phyloP scores from a whole-genome alignment of 306 rosid genomes.

The Neltuma alba region DNA sequence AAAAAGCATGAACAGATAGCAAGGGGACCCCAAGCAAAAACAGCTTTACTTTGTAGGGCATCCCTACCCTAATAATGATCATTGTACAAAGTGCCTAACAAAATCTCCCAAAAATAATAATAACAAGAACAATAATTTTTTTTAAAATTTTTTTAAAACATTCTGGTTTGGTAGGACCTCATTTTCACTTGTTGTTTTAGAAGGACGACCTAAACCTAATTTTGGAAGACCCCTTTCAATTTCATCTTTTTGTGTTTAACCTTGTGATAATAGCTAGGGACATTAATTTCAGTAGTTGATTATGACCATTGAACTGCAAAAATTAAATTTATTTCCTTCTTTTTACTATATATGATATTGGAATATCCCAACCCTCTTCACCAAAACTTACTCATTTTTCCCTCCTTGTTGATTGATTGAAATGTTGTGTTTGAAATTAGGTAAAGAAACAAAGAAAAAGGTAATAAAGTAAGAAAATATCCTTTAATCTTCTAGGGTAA shows the following conservation, averaged over 20 bases:
- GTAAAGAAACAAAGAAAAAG: neutral
- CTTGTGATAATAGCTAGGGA: constrained; percentile 11
- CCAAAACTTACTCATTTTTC: constrained; percentile 19
- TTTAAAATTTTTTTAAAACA: constrained; percentile 3
- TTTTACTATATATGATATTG: constrained; percentile 26
- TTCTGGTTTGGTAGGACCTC: constrained; percentile 46
- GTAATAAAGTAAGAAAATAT: neutral
- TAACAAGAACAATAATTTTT: neutral
- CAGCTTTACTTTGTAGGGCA: constrained; percentile 47
- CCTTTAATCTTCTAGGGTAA: neutral
- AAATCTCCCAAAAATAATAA: constrained; percentile 6
- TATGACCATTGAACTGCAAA: constrained; percentile 43
- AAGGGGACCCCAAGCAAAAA: constrained; percentile 42
- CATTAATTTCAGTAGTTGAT: constrained; percentile 42
- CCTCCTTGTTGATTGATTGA: constrained; percentile 15
- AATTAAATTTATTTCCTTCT: constrained; percentile 4
- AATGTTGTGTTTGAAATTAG: neutral
- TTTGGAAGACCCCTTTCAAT: constrained; percentile 4
- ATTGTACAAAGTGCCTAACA: constrained; percentile 34
- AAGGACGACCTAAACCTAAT: constrained; percentile 38
- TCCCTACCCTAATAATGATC: constrained; percentile 43
- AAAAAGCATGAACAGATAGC: neutral
- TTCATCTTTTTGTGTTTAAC: constrained; percentile 24
- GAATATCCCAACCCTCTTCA: constrained; percentile 11
- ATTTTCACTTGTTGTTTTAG: constrained; percentile 40